Evolutionary conservation across 2,329 filamentous ascomycete genomes (phyloP).

Genomic region (Cercospora nicotianae): DNA sequence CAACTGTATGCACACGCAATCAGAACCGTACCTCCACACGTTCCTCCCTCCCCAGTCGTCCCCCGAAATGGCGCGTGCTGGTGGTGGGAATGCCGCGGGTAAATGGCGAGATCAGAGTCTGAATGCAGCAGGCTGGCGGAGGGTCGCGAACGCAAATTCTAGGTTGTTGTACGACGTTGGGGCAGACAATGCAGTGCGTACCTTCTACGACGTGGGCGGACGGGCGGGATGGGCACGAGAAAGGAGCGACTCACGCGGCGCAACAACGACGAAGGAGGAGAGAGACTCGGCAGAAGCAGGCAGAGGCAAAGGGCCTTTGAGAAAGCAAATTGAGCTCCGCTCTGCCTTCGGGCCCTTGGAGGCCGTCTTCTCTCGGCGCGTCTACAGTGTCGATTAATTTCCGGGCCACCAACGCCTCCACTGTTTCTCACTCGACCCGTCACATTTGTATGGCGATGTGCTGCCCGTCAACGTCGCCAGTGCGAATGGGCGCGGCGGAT

Average conservation of each 20-base stretch:
- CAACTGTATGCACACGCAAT: constrained; percentile 3
- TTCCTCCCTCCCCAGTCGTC: neutral
- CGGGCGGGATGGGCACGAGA: constrained; percentile 1
- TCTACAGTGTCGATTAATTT: constrained; percentile 14
- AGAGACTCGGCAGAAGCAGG: constrained; percentile 11
- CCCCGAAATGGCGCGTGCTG: neutral
- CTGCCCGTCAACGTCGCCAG: neutral
- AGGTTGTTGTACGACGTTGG: constrained; percentile 3
- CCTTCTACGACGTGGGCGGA: constrained; percentile 5
- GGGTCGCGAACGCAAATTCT: constrained; percentile 9
- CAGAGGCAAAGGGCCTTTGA: constrained; percentile 10
- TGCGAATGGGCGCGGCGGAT: neutral
- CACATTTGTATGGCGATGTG: neutral
- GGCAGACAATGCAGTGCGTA: constrained; percentile 8
- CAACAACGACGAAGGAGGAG: neutral
- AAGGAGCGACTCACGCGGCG: constrained; percentile 14
- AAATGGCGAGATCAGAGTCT: constrained; percentile 10
- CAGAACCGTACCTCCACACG: constrained; percentile 1
- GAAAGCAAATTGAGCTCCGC: constrained; percentile 16
- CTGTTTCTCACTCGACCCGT: neutral
- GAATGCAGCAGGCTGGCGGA: neutral
- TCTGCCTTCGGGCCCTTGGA: constrained; percentile 13
- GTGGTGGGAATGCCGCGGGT: constrained; percentile 5
- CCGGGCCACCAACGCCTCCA: constrained; percentile 10
- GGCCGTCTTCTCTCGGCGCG: constrained; percentile 14